Evolutionary conservation across 139 green algal genomes (phyloP).

Genomic region (Coelastrella sp.): DNA sequence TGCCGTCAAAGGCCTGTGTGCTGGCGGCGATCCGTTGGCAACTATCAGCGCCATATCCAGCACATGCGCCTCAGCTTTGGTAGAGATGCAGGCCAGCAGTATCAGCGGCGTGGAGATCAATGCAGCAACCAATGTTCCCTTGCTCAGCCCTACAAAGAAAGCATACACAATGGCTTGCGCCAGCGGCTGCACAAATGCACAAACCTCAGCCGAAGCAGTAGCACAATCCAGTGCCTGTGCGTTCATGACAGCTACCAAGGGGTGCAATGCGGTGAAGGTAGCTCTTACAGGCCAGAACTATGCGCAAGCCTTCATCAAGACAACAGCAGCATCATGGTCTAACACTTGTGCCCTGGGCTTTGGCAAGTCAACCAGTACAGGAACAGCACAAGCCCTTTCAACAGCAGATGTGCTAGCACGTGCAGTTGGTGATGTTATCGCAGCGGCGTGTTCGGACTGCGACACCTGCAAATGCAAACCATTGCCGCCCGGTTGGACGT

Average conservation of each 20-base stretch:
- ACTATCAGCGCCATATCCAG: constrained; percentile 35
- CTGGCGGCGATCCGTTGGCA: constrained; percentile 40
- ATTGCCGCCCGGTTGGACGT: constrained; percentile 19
- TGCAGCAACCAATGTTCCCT: constrained; percentile 4
- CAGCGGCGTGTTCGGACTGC: constrained; percentile 34
- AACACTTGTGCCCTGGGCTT: constrained; percentile 42
- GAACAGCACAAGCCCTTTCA: constrained; percentile 28
- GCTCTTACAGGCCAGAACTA: constrained; percentile 31
- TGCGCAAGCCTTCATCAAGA: constrained; percentile 45
- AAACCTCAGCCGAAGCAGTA: constrained; percentile 40
- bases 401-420: constrained; percentile 31
- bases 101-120: constrained; percentile 51
- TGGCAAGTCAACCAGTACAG: constrained; percentile 26
- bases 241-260: constrained; percentile 29
- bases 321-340: constrained; percentile 43
- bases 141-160: constrained; percentile 31
- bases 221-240: constrained; percentile 47
- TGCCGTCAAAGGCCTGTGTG: constrained; percentile 38
- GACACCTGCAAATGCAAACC: constrained; percentile 53
- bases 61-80: constrained; percentile 44
- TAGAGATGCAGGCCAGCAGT: constrained; percentile 23
- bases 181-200: constrained; percentile 38
- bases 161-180: constrained; percentile 32
- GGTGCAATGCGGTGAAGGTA: constrained; percentile 42
- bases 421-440: constrained; percentile 42